Percentiles rank a stretch among this genome's conserved stretches.
Evolutionary conservation across 176 grass and related monocot genomes (phyloP).

Genomic region (Rhynchospora breviuscula): DNA sequence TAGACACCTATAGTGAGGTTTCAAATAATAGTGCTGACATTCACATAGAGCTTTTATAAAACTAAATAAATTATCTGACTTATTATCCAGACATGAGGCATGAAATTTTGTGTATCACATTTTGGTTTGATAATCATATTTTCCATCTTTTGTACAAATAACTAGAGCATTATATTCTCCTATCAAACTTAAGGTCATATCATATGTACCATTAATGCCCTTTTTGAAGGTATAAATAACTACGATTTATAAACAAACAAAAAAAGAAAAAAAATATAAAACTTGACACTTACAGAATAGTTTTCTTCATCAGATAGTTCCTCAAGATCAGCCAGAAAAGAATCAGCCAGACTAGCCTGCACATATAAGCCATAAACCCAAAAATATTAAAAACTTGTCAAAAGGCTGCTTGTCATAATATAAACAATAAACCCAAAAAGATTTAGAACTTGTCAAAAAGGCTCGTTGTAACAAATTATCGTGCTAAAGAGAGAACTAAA

Average conservation of each 20-base stretch:
- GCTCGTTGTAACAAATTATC: neutral
- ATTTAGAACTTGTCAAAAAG: neutral
- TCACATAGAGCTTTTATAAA: neutral
- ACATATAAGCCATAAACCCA: neutral
- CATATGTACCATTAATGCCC: neutral
- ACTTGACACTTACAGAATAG: slow-evolving; percentile 53
- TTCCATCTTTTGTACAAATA: neutral
- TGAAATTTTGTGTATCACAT: neutral
- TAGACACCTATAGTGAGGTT: slow-evolving; percentile 23
- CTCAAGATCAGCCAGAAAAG: slow-evolving; percentile 89
- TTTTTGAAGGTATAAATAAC: neutral
- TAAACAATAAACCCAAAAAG: neutral
- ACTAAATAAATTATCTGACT: neutral
- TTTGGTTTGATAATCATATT: neutral
- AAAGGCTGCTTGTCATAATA: neutral
- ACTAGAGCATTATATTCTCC: neutral
- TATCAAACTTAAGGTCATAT: neutral
- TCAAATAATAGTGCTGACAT: neutral
- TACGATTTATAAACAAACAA: neutral
- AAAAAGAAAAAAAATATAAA: neutral
- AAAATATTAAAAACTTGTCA: neutral
- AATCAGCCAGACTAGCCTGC: slow-evolving; percentile 89
- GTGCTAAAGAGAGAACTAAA: neutral
- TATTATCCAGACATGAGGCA: neutral
- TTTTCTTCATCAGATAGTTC: slow-evolving; percentile 83